Conservation (phyloP, 2,329 filamentous ascomycete species). For the Alternaria angustiovoidea region DNA sequence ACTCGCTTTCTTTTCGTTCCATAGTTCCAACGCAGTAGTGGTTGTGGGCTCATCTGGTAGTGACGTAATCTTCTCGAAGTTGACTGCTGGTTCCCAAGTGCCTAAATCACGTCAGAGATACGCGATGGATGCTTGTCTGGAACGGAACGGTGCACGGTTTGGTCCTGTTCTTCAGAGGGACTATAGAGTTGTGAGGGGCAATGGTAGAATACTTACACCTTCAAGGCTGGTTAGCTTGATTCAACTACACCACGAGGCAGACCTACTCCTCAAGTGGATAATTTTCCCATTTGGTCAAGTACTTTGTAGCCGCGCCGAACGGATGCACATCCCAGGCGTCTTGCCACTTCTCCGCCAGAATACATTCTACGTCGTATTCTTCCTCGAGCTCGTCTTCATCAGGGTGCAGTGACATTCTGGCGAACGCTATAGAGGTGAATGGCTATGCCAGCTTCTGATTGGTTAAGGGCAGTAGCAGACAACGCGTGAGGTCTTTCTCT, state of each 20-base stretch:
- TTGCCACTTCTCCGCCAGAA: conserved; percentile 47
- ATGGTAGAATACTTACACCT: conserved; percentile 16
- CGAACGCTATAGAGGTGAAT: conserved; percentile 1
- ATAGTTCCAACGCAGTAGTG: conserved; percentile 1
- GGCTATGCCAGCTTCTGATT: conserved; percentile 21
- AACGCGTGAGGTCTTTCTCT: background rate
- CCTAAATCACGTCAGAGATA: conserved; percentile 20
- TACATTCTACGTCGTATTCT: conserved; percentile 30
- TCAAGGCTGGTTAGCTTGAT: conserved; percentile 1
- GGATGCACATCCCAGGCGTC: conserved; percentile 52
- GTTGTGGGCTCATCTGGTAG: background rate
- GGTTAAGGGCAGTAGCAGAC: conserved; percentile 6
- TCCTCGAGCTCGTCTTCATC: conserved; percentile 11
- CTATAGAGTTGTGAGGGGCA: background rate
- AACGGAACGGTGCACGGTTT: background rate
- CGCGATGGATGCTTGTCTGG: background rate
- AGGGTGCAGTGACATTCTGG: conserved; percentile 14
- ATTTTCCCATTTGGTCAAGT: conserved; percentile 70
- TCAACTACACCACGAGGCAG: background rate
- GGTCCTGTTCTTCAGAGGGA: background rate
- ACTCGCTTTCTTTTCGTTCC: conserved; percentile 2
- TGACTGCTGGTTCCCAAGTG: conserved; percentile 39
- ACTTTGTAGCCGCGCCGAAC: conserved; percentile 48
- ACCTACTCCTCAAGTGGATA: conserved; percentile 58
- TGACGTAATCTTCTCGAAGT: conserved; percentile 1